These are phyloP conservation scores for Coffea eugenioides DNA, from an alignment of 257 asterid species.

Conservation along the genomic window DNA sequence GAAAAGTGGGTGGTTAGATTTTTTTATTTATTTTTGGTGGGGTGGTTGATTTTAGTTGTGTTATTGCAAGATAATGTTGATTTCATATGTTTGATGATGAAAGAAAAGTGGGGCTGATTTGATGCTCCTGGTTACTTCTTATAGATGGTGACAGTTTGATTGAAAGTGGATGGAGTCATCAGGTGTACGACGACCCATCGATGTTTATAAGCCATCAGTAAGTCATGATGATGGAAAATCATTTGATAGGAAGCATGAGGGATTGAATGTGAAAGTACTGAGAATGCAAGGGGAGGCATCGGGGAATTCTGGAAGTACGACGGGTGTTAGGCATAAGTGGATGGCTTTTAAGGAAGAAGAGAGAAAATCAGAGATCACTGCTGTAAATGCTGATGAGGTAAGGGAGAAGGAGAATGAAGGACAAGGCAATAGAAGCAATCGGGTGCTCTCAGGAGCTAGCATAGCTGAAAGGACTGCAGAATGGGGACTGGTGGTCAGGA, in stretches of 20 bases:
- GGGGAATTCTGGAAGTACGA: constrained; percentile 10
- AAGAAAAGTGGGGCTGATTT: not conserved
- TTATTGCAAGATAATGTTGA: not conserved
- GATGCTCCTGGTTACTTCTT: constrained; percentile 6
- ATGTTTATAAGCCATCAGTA: constrained; percentile 51
- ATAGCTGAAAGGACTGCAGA: constrained; percentile 73
- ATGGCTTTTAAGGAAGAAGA: constrained; percentile 54
- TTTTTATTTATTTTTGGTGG: not conserved
- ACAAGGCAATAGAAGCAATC: constrained; percentile 6
- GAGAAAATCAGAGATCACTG: not conserved
- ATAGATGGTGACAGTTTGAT: not conserved
- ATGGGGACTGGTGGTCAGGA: constrained; percentile 74
- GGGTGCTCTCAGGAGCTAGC: constrained; percentile 27
- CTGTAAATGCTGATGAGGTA: constrained; percentile 10
- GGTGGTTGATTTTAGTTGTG: not conserved
- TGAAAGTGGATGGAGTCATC: constrained; percentile 38
- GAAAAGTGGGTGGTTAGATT: not conserved
- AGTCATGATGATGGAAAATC: constrained; percentile 22
- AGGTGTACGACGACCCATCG: constrained; percentile 33
- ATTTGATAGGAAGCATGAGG: constrained; percentile 22
- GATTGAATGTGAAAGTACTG: constrained; percentile 30
- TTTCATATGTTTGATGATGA: not conserved
- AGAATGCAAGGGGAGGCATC: constrained; percentile 33
- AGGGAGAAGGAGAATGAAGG: constrained; percentile 24
- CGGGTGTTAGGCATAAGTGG: constrained; percentile 45